Base-by-base conservation (phyloP, 805 yeast genomes). In the Kuraishia cidri region DNA sequence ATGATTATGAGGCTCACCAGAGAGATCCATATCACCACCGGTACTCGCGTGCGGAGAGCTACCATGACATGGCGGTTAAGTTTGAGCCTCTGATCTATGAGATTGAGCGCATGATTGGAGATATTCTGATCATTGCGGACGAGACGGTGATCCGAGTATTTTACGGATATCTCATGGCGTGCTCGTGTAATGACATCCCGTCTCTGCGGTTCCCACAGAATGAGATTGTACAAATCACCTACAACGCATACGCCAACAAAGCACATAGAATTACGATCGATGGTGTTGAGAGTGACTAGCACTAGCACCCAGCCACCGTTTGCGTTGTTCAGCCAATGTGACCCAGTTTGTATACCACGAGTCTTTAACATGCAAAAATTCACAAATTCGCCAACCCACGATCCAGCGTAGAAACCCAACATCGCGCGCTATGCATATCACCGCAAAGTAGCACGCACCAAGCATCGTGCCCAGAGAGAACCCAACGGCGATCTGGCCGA, bases 91-190 rank as follows among this genome's bases (percentile, higher is more conserved):
- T 92, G 35, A 75, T 92, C 39, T 66, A 92, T 52, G 97, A 92
- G 55, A 79, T 92, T 76, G 99, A 92, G 55, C 72, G 97, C 44
- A 79, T 82, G 72, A 72, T 84, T 33, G 84, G 86, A 14, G 96
- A 87, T 51, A 71, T 92, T 11, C 62, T 92, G 43, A 81, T 92
- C 38, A 82, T 92, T 44, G 97, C 96, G 1, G 97, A 92, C 52
- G 97, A 90, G 47, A 75, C 94, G 1, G 81, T 92, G 3, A 66
- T 94, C 41, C 67, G 88, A 38, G 95, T 92, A 4, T 69, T 92
- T 33, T 92, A 87, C 48, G 98, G 97, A 3, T 92, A 92, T 57
- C 65, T 90, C 46, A 85, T 92, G 95, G 92, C 96, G 5, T 79
- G 85, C 43, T 74, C 90, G 2, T 83, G 92, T 44, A 67, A 68